Evolutionary conservation across 768 basidiomycete genomes (phyloP), one percentile per base, ranked within the genome.

Genomic region (Rhodotorula kratochvilovae): DNA sequence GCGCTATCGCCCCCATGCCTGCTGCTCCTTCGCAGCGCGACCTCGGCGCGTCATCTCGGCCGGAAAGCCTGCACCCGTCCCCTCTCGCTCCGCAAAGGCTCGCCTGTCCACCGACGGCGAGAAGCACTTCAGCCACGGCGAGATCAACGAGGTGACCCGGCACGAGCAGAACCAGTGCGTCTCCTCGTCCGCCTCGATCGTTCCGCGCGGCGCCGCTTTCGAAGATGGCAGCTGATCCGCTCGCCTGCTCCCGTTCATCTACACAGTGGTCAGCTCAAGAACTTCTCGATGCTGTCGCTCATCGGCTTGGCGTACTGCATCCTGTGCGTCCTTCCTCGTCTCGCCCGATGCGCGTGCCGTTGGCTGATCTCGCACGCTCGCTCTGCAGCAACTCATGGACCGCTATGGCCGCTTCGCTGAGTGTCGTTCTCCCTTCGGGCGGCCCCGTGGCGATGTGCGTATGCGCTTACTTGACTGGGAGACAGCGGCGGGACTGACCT

Each of bases 341-440:
- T 27, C 12, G 48, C 23, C 23, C 19, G 5, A 25, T 39, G 39
- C 2, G 2, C 46, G 11, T 3, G 2, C 7, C 46, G 48, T 23
- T 23, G 8, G 8, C 45, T 33, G n/a, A n/a, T 29, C 29, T 45
- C 29, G 2, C 23, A 35, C 7, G 27, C n/a, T 10, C 51, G 5
- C 50, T 15, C 63, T 19, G 5, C 16, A 39, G 35, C 13, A 66
- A 71, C 65, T 58, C 51, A 0, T 73, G 72, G 73, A 67, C 69
- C 4, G 75, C 75, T 0, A 76, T 76, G 75, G 66, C 66, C 12
- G 60, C 66, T 0, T 68, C 69, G 0, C 60, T 73, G 10, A 51
- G 53, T 17, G 39, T 76, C 27, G 63, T 62, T 5, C 70, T 76
- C 6, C 72, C 76, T 2, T 61, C 62, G 1, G 76, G 76, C 1